phyloP scores from a whole-genome alignment of 2,329 filamentous ascomycete species.

The Parastagonospora nodorum region DNA sequence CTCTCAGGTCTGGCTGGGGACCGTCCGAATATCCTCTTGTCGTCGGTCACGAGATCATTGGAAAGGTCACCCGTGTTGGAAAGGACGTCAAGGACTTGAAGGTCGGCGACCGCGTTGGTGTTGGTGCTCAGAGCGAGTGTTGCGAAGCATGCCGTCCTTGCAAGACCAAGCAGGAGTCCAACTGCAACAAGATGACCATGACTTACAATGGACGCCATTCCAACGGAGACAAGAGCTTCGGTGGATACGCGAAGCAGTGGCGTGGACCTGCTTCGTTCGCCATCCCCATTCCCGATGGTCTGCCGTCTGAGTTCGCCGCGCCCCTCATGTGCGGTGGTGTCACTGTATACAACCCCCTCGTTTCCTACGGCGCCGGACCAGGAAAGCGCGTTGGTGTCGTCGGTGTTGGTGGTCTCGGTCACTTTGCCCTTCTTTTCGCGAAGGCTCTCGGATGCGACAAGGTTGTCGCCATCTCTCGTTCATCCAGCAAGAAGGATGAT shows the following conservation, averaged over 20 bases:
- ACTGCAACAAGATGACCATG: conserved; percentile 53
- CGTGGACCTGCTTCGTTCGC: conserved; percentile 75
- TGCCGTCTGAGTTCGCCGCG: conserved; percentile 65
- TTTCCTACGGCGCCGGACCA: conserved; percentile 74
- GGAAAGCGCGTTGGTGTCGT: conserved; percentile 79
- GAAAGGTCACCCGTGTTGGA: conserved; percentile 45
- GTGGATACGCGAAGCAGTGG: conserved; percentile 68
- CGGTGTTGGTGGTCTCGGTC: conserved; percentile 74
- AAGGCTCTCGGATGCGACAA: conserved; percentile 71
- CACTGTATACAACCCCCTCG: conserved; percentile 77
- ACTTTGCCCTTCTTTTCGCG: conserved; percentile 73
- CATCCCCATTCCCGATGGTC: conserved; percentile 75
- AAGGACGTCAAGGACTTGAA: conserved; percentile 57
- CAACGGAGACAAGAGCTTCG: conserved; percentile 67
- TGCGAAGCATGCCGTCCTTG: conserved; percentile 56
- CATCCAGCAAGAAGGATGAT: conserved; percentile 64
- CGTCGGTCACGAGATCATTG: conserved; percentile 51
- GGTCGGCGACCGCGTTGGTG: conserved; percentile 64
- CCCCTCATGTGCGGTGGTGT: conserved; percentile 85
- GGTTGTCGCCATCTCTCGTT: conserved; percentile 68
- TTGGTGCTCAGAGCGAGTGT: conserved; percentile 55
- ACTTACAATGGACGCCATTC: conserved; percentile 55
- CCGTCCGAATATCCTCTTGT: conserved; percentile 55
- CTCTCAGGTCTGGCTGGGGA: conserved; percentile 50
- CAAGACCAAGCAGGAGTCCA: conserved; percentile 50